phyloP scores from a whole-genome alignment of 2,329 filamentous ascomycete species.

The Beauveria asiatica region DNA sequence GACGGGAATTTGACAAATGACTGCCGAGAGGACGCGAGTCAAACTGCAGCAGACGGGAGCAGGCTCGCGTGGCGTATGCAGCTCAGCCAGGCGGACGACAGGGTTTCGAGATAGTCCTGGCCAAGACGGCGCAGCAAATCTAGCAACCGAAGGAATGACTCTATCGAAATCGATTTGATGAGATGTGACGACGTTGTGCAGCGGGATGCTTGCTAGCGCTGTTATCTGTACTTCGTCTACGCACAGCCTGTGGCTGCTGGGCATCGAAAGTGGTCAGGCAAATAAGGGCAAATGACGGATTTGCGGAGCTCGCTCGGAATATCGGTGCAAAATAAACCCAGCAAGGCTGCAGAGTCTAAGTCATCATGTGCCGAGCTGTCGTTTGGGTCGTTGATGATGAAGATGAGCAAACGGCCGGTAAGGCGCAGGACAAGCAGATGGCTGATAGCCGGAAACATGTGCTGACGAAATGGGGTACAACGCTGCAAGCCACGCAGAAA shows the following conservation, averaged over 20 bases:
- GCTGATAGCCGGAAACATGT: not conserved
- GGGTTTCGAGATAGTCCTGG: not conserved
- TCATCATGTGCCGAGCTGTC: not conserved
- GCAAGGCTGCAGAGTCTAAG: not conserved
- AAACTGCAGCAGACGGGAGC: not conserved
- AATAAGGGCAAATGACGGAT: not conserved
- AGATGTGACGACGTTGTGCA: not conserved
- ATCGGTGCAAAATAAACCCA: not conserved
- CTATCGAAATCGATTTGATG: not conserved
- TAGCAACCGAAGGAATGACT: not conserved
- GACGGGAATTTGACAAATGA: not conserved
- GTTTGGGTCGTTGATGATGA: not conserved
- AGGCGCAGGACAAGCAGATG: not conserved
- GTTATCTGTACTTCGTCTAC: not conserved
- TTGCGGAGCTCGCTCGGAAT: not conserved
- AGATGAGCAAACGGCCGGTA: not conserved
- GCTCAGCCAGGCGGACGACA: not conserved
- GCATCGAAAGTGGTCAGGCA: not conserved
- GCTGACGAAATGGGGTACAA: not conserved
- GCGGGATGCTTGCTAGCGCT: constrained; percentile 8
- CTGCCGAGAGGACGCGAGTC: not conserved
- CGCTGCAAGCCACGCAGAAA: not conserved
- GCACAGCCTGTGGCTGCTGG: not conserved
- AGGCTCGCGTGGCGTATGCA: constrained; percentile 3
- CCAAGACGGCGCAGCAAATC: not conserved